Evolutionary conservation across 2,329 filamentous ascomycete species (phyloP), one percentile per base, ranked within the genome.

Genomic region (Colletotrichum coccodes): DNA sequence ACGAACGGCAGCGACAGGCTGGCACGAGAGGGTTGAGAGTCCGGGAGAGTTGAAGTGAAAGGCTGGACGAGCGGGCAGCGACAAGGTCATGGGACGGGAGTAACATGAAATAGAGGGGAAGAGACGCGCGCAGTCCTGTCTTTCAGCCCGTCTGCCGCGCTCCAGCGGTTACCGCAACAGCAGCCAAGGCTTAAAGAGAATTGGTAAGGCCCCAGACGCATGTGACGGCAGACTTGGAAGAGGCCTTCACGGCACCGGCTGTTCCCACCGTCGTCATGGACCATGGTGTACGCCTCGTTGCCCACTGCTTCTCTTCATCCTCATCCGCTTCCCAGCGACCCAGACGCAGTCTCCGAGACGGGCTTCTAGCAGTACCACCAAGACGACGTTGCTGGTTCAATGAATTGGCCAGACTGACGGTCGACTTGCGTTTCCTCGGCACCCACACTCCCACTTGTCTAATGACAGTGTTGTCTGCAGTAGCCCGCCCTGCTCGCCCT

Each of bases 401-500:
- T 47, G 21, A 46, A 12, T 32, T 42, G 47, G 23, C 16, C 46
- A 34, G 32, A 50, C 49, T 7, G 21, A 36, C 21, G 26, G 50
- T 21, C 34, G 32, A 36, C n/a, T 42, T 47, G 46, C 53, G 65
- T 68, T 64, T 59, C 53, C 64, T 64, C 53, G 32, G 47, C 64
- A 59, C 34, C 60, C 52, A 63, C 26, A 26, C 28, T 23, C 34
- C 30, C 21, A 34, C 26, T 58, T 57, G 52, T 42, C 64, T 62
- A 12, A 54, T 46, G 47, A 32, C n/a, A 42, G 18, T 8, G 38
- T 58, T 21, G 36, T 36, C n/a, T 63, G 59, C 42, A 56, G 64
- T 36, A 59, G 53, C 34, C 23, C 46, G 61, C 53, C 52, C 53
- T 58, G 60, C 36, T 53, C 53, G 38, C 56, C 23, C 42, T 16